Percentiles rank a stretch among this genome's conserved stretches.
These are phyloP conservation scores for Scenedesmus sp. DNA, from an alignment of 163 green algal genomes.

Conservation along the genomic window DNA sequence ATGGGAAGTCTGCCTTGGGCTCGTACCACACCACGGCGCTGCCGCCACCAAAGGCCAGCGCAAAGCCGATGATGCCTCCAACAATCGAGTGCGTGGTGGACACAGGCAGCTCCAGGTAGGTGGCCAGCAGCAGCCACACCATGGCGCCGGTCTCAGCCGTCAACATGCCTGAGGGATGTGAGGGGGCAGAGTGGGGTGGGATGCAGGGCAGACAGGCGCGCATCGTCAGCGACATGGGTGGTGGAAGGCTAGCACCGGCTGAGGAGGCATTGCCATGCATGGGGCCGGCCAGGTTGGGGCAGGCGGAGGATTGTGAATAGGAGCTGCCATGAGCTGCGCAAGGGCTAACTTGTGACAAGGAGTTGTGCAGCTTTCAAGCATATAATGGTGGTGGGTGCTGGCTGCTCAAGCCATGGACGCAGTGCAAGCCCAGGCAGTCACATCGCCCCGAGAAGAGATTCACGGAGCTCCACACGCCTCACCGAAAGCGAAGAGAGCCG, in stretches of 20 bases:
- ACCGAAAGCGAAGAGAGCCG: background rate
- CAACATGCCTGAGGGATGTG: constrained; percentile 54
- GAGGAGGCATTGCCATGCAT: too few species aligned
- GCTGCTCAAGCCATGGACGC: background rate
- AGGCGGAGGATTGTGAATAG: too few species aligned
- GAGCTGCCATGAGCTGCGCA: too few species aligned
- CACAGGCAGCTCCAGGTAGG: constrained; percentile 56
- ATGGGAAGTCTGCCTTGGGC: constrained; percentile 62
- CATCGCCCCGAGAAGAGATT: constrained; percentile 54
- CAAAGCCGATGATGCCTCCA: constrained; percentile 10
- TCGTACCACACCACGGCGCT: background rate
- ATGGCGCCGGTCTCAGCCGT: constrained; percentile 56
- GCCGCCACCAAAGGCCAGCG: background rate
- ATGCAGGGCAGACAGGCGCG: background rate
- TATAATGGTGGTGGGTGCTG: too few species aligned
- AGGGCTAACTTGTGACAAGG: too few species aligned
- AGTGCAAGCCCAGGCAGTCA: background rate
- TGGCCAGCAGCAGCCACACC: constrained; percentile 52
- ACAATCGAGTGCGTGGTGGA: constrained; percentile 71
- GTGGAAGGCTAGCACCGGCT: background rate
- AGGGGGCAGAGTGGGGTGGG: too few species aligned
- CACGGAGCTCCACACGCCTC: constrained; percentile 64
- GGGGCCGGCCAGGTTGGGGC: background rate
- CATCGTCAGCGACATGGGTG: constrained; percentile 16
- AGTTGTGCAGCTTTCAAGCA: too few species aligned